Base-by-base conservation (phyloP, 108 stramenopile genomes). In the Cyclotella choctawhatcheeana region DNA sequence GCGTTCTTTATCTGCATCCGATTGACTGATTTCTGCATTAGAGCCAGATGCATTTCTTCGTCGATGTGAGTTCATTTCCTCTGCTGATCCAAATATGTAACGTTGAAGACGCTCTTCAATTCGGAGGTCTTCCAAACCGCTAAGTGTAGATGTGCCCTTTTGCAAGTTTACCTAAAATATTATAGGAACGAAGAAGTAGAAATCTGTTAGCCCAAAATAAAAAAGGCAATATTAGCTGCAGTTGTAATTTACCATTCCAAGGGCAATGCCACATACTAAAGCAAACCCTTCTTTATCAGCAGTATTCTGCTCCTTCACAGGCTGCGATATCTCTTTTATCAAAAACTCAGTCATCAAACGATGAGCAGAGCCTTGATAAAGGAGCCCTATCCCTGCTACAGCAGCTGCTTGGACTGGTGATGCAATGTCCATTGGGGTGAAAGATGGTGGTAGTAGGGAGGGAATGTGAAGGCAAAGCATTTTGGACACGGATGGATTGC, bases 381-480 rank as follows among this genome's bases (percentile, higher is more conserved):
- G 74, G 7, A 99, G 84, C 16, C 98, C 97, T 26, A 96, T 82
- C 20, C 96, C 96, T 18, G 90, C 75, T 32, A 99, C 83, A 3
- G 98, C 98, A 22, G 96, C 92, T 21, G 92, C 77, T 77, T 97
- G 97, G 0, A 92, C 97, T 17, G 91, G 62, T 20, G 87, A 84
- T 8, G 97, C 88, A 31, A 98, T 91, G 66, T 98, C 98, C 72
- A 97, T 93, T 16, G 93, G 82, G 21, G 85, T 81, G 66, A 96
- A 95, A 22, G 90, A 89, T 34, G 92, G 88, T 8, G 98, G 97
- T 10, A 99, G 86, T 44, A 99, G 79, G 24, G 96, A 93, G 12
- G 97, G 99, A 55, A 99, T 90, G 77, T 99, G 99, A 20, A 99
- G 79, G 68, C 97, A 98, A n/a, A 99, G 85, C 96, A 97, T 98